phyloP scores from a whole-genome alignment of 2,329 filamentous ascomycete genomes.

The Teratosphaeria zuluensis region DNA sequence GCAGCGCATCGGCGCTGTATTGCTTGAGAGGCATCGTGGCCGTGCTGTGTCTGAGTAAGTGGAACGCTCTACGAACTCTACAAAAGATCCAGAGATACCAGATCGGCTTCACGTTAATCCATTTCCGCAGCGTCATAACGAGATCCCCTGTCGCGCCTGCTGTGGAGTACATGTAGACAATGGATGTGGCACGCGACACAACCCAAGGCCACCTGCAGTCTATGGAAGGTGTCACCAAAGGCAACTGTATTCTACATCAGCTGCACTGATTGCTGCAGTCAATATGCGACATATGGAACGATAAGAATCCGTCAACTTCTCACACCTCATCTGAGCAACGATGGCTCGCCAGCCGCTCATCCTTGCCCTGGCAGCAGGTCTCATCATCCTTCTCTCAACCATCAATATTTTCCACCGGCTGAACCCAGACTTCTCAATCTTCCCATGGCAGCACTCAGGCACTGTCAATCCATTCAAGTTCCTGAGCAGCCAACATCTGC shows the following conservation, averaged over 20 bases:
- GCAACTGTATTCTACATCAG: background rate
- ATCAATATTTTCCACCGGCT: conserved; percentile 9
- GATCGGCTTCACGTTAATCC: background rate
- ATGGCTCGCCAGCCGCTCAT: conserved; percentile 9
- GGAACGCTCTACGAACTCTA: background rate
- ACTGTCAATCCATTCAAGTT: background rate
- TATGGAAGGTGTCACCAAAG: background rate
- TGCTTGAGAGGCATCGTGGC: conserved; percentile 57
- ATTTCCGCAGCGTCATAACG: background rate
- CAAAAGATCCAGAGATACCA: background rate
- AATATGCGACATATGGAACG: background rate
- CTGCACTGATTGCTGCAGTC: background rate
- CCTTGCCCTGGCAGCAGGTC: conserved; percentile 8
- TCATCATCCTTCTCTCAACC: conserved; percentile 11
- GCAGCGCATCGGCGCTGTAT: conserved; percentile 67
- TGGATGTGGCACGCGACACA: background rate
- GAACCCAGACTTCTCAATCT: background rate
- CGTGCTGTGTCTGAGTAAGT: background rate
- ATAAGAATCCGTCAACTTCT: background rate
- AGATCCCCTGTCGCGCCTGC: background rate
- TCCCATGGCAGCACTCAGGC: background rate
- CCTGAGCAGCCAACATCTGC: background rate
- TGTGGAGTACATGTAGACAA: background rate
- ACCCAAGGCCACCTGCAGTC: background rate
- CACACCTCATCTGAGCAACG: too few relatives aligned